Evolutionary conservation across 2,329 filamentous ascomycete species (phyloP), one percentile per base, ranked within the genome.

Genomic region (Fusarium verticillioides): DNA sequence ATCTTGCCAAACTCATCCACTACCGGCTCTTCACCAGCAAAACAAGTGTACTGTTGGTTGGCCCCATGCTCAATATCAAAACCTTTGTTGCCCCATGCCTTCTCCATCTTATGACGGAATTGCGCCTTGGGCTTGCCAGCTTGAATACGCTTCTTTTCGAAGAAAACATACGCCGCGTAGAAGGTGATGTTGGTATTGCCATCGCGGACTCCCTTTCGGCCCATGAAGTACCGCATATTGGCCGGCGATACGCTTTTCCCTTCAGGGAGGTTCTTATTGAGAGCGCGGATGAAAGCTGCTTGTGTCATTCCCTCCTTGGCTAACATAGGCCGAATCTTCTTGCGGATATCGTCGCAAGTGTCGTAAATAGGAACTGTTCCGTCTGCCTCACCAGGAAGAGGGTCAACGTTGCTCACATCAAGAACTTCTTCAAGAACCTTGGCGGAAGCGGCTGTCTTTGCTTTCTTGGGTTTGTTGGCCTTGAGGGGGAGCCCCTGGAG

Each of bases 111-210:
- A 68, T 82, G 56, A 18, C 88, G 80, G 74, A 85, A 84, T 75
- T 86, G 83, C 23, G 79, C 83, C 81, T 90, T 90, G 49, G 84
- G 81, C 78, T 87, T 89, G 1, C 81, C 80, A 59, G 87, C 82
- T 74, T 83, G 83, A 60, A 90, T 79, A 21, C 88, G 80, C 72
- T 87, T 70, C 81, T 90, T 91, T 81, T 91, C 88, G 73, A 91
- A 91, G 77, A 86, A 89, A 26, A 89, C 84, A 75, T 90, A 91
- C 0, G 82, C 83, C 7, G 84, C 85, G 72, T 91, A 90, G 75
- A 85, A 91, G 3, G 86, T 81, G 13, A 74, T 72, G 59, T 81
- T 86, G 6, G 83, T 86, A 60, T 87, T 87, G 9, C 89, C 88
- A 5, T 82, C 81, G 15, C 79, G 81, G 0, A 83, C 64, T 0